phyloP scores from a whole-genome alignment of 2,329 filamentous ascomycete species.

The Aspergillus hiratsukae region DNA sequence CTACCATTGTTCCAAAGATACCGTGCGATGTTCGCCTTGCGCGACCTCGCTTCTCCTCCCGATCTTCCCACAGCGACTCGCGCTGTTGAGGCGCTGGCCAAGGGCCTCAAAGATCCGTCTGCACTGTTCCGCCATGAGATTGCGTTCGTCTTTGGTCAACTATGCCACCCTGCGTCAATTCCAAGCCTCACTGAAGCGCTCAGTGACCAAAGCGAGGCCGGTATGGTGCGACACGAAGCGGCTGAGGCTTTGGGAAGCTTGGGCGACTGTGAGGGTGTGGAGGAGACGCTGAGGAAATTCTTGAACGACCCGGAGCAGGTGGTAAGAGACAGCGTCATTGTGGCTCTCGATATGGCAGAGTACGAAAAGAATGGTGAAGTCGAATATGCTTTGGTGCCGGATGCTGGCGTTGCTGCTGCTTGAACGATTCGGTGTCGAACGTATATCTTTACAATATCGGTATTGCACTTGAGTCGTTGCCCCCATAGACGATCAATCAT shows the following conservation, averaged over 20 bases:
- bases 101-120: slow-evolving; percentile 78
- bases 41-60: slow-evolving; percentile 89
- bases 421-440: slow-evolving; percentile 14
- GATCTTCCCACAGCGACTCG: slow-evolving; percentile 83
- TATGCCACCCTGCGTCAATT: slow-evolving; percentile 95
- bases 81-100: slow-evolving; percentile 80
- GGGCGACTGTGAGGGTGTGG: slow-evolving; percentile 88
- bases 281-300: slow-evolving; percentile 77
- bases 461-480: slow-evolving; percentile 14
- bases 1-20: slow-evolving; percentile 87
- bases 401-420: slow-evolving; percentile 35
- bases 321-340: slow-evolving; percentile 88
- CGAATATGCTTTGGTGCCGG: slow-evolving; percentile 89
- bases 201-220: slow-evolving; percentile 73
- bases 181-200: slow-evolving; percentile 77
- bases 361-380: slow-evolving; percentile 84
- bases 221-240: slow-evolving; percentile 97
- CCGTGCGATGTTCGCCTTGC: slow-evolving; percentile 94
- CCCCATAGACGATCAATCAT: slow-evolving; percentile 22
- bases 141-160: slow-evolving; percentile 95
- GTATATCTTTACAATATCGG: slow-evolving; percentile 10
- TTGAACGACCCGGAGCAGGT: slow-evolving; percentile 87
- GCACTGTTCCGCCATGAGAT: slow-evolving; percentile 97
- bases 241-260: slow-evolving; percentile 93
- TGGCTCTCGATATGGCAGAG: slow-evolving; percentile 96